A percentile compares a stretch with the other conserved stretches of the same genome.
phyloP scores from a whole-genome alignment of 345 rosid genomes.

The Balakata baccata region DNA sequence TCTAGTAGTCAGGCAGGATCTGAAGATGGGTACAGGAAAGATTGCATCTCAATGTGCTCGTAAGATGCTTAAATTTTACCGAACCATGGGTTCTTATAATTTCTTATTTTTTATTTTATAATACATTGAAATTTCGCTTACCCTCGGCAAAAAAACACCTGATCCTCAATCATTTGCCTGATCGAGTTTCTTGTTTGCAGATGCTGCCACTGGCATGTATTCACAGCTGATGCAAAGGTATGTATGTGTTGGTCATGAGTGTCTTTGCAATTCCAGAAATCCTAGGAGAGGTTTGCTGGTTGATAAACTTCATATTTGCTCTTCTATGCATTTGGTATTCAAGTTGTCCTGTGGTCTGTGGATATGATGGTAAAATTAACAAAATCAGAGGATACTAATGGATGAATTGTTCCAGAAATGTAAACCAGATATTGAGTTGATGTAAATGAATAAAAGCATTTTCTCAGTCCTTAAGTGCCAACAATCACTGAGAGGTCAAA shows the following conservation, averaged over 20 bases:
- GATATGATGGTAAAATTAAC: neutral
- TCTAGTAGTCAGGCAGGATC: slow-evolving; percentile 85
- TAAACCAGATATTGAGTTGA: neutral
- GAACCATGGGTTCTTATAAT: neutral
- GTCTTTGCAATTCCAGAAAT: neutral
- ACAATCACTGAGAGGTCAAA: neutral
- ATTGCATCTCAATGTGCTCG: slow-evolving; percentile 90
- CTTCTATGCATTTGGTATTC: neutral
- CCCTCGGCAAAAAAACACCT: neutral
- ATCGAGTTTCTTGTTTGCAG: slow-evolving; percentile 37
- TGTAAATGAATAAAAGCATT: neutral
- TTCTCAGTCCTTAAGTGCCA: neutral
- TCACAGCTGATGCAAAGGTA: slow-evolving; percentile 79
- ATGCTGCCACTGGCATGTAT: slow-evolving; percentile 90
- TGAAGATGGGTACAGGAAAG: slow-evolving; percentile 86
- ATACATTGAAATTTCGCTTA: neutral
- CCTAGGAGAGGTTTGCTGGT: neutral
- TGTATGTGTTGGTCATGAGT: neutral
- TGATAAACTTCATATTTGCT: neutral
- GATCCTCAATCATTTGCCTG: neutral
- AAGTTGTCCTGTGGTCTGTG: neutral
- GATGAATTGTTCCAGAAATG: neutral
- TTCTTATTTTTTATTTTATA: neutral
- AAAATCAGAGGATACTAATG: neutral
- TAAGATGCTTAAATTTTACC: slow-evolving; percentile 32